Percentiles rank a stretch among this genome's conserved stretches.
phyloP scores from a whole-genome alignment of 2,329 filamentous ascomycete genomes.

The Diaporthe citri region DNA sequence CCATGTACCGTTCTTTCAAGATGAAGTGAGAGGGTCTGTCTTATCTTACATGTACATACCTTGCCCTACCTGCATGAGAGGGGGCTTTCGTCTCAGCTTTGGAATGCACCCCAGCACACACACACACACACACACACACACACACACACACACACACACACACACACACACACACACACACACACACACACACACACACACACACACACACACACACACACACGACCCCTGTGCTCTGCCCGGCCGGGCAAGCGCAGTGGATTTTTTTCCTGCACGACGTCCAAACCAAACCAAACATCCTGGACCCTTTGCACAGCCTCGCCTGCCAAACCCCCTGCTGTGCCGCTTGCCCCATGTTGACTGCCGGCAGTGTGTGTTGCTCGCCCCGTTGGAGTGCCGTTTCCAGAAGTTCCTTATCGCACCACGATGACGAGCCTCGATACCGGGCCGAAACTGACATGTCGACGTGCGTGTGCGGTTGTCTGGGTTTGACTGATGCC shows the following conservation, averaged over 20 bases:
- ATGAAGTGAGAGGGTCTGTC: not conserved
- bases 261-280: conserved; percentile 1
- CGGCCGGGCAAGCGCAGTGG: not conserved
- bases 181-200: conserved; percentile 12
- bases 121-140: conserved; percentile 10
- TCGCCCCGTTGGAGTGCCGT: not conserved
- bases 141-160: conserved; percentile 12
- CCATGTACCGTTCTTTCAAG: not conserved
- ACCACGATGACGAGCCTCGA: conserved; percentile 13
- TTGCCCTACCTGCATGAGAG: conserved; percentile 27
- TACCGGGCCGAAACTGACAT: conserved; percentile 2
- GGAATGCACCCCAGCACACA: not conserved
- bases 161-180: conserved; percentile 10
- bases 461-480: not conserved
- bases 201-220: not conserved
- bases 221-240: not conserved
- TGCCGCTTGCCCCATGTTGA: not conserved
- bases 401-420: not conserved
- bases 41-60: conserved; percentile 9
- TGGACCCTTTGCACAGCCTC: conserved; percentile 8
- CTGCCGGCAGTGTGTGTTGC: conserved; percentile 12
- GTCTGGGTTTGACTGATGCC: not conserved
- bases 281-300: conserved; percentile 22
- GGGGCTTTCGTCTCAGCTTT: conserved; percentile 33
- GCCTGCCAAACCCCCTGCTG: not conserved